Evolutionary conservation across 805 yeast species (phyloP).

Genomic region (Phaffomyces thermotolerans): DNA sequence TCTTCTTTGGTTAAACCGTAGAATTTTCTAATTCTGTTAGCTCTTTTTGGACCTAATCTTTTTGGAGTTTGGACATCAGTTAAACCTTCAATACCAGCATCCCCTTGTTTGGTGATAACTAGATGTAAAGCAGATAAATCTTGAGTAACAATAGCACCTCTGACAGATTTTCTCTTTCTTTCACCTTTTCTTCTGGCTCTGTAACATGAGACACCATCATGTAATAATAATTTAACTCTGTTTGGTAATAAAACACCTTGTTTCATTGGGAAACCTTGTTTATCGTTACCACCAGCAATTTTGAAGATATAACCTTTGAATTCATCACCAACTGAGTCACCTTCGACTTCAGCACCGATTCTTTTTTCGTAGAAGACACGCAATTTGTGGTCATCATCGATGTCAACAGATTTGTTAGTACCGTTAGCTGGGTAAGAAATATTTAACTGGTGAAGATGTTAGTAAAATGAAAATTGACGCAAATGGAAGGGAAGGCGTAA

Average conservation of each 20-base stretch:
- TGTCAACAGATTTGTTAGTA: slow-evolving; percentile 95
- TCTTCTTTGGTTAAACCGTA: slow-evolving; percentile 88
- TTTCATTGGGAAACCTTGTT: slow-evolving; percentile 99
- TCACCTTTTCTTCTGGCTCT: slow-evolving; percentile 99
- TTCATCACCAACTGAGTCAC: slow-evolving; percentile 97
- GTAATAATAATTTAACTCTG: slow-evolving; percentile 91
- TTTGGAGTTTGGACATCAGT: slow-evolving; percentile 94
- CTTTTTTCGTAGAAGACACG: slow-evolving; percentile 99
- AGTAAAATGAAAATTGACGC: slow-evolving; percentile 37
- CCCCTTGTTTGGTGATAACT: slow-evolving; percentile 96
- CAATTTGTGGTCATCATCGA: slow-evolving; percentile 98
- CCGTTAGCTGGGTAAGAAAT: slow-evolving; percentile 99
- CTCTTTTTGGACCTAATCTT: slow-evolving; percentile 99
- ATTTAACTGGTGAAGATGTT: slow-evolving; percentile 54
- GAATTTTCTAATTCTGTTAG: slow-evolving; percentile 99
- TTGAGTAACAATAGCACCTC: slow-evolving; percentile 97
- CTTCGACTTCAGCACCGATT: slow-evolving; percentile 99
- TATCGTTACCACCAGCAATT: slow-evolving; percentile 99
- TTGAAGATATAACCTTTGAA: slow-evolving; percentile 98
- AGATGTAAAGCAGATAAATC: slow-evolving; percentile 93
- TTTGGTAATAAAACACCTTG: slow-evolving; percentile 99
- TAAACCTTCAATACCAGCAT: slow-evolving; percentile 88
- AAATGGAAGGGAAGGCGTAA: too few relatives aligned
- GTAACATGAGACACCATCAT: slow-evolving; percentile 95
- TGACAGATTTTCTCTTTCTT: slow-evolving; percentile 99